Conservation (phyloP, 768 basidiomycete species). For the Kwoniella sp. region DNA sequence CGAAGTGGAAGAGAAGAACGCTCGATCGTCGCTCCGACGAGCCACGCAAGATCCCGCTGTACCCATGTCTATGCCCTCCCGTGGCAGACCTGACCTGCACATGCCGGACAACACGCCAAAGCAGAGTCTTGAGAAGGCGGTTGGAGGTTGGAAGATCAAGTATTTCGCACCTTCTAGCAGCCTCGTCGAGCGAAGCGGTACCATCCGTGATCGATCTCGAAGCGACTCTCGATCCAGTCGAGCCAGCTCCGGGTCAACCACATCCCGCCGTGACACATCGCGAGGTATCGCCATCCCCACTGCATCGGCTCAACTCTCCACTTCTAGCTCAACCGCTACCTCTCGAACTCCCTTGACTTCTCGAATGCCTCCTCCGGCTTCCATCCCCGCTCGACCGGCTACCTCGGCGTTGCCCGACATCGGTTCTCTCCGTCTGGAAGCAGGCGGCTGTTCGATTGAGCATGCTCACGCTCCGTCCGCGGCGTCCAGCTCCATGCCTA, state of each 20-base stretch:
- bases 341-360: conserved; percentile 13
- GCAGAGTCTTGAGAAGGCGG: conserved; percentile 37
- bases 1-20: conserved; percentile 23
- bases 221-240: conserved; percentile 15
- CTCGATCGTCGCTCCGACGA: conserved; percentile 14
- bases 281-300: conserved; percentile 13
- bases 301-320: conserved; percentile 7
- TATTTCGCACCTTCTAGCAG: conserved; percentile 21
- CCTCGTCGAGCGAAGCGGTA: conserved; percentile 16
- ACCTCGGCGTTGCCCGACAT: conserved; percentile 13
- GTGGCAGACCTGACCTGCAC: background rate
- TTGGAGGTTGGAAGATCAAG: conserved; percentile 41
- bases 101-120: conserved; percentile 35
- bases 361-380: conserved; percentile 18
- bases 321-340: conserved; percentile 17
- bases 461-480: background rate
- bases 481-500: conserved; percentile 18
- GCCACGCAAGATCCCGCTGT: conserved; percentile 1
- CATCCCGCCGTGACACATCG: conserved; percentile 3
- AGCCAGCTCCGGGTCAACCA: background rate
- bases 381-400: conserved; percentile 18
- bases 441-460: conserved; percentile 3
- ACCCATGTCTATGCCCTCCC: conserved; percentile 15
- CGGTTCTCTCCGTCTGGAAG: conserved; percentile 7
- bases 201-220: conserved; percentile 11